Base-by-base conservation (phyloP, 352 stramenopile genomes). In the Lagenidium giganteum region DNA sequence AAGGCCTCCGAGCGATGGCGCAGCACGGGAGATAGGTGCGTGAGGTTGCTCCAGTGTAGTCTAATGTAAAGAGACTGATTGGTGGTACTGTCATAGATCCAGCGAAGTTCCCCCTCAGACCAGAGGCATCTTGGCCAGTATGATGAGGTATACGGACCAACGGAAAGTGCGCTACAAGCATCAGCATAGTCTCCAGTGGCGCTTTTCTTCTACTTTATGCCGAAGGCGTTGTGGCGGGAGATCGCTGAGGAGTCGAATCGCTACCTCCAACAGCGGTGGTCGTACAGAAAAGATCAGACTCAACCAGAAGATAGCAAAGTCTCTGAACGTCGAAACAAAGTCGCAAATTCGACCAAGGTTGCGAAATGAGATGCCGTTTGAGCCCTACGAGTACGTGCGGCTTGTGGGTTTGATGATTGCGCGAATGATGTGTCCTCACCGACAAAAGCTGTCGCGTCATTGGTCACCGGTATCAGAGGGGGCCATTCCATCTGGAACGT, bases 131-230 rank as follows among this genome's bases (percentile, higher is more conserved):
- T n/a, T n/a, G n/a, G n/a, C n/a, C n/a, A n/a, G n/a, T n/a, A n/a
- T n/a, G n/a, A n/a, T n/a, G n/a, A n/a, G n/a, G n/a, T n/a, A n/a
- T n/a, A n/a, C n/a, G n/a, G n/a, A n/a, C n/a, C n/a, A n/a, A n/a
- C n/a, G n/a, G n/a, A n/a, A n/a, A n/a, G n/a, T n/a, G n/a, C n/a
- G n/a, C n/a, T n/a, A n/a, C n/a, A n/a, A n/a, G n/a, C n/a, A n/a
- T n/a, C n/a, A n/a, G n/a, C n/a, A n/a, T n/a, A n/a, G n/a, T n/a
- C n/a, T n/a, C n/a, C n/a, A n/a, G n/a, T n/a, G n/a, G n/a, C n/a
- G n/a, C n/a, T n/a, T n/a, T 62, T 71, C 32, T 63, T 61, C 33
- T 54, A 44, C 13, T 57, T 59, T 17, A 32, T 65, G 25, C 39
- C 43, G 1, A 55, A 48, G n/a, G 30, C 42, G 0, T 14, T 67